These are phyloP conservation scores for Kodamaea leandrae DNA, from an alignment of 805 yeast species.

Conservation along the genomic window DNA sequence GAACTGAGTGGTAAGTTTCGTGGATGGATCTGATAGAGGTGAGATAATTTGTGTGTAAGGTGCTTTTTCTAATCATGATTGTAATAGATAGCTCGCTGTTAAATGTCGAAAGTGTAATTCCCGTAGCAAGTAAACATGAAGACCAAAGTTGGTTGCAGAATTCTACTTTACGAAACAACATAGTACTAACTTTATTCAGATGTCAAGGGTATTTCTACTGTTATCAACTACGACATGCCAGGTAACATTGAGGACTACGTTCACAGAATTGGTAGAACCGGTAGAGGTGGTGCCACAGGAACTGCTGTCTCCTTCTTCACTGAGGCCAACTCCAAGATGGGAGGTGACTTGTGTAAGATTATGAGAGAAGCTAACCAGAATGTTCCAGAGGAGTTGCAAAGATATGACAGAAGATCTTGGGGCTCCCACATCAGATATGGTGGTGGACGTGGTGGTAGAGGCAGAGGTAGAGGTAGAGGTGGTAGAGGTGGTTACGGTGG, in stretches of 20 bases:
- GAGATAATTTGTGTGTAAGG: slow-evolving; percentile 2
- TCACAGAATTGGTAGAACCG: slow-evolving; percentile 98
- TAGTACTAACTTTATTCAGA: slow-evolving; percentile 52
- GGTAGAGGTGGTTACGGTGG: slow-evolving; percentile 50
- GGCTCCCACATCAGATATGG: slow-evolving; percentile 55
- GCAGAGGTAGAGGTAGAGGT: slow-evolving; percentile 49
- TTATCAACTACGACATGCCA: slow-evolving; percentile 96
- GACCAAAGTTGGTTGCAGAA: neutral
- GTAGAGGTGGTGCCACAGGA: slow-evolving; percentile 97
- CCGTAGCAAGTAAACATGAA: slow-evolving; percentile 8
- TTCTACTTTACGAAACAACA: slow-evolving; percentile 8
- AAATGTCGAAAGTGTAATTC: slow-evolving; percentile 9
- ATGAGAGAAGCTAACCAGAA: slow-evolving; percentile 94
- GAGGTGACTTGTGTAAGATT: slow-evolving; percentile 85
- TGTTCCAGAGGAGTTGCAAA: slow-evolving; percentile 75
- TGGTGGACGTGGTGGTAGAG: slow-evolving; percentile 54
- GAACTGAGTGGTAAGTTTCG: no score
- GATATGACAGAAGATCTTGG: slow-evolving; percentile 62
- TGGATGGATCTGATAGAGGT: neutral
- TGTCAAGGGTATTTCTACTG: slow-evolving; percentile 95
- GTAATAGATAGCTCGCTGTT: slow-evolving; percentile 10
- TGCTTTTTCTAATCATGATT: slow-evolving; percentile 13
- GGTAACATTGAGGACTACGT: slow-evolving; percentile 97
- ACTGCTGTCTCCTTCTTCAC: slow-evolving; percentile 95
- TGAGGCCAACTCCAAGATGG: slow-evolving; percentile 79